Evolutionary conservation across 2,329 filamentous ascomycete species (phyloP), one percentile per base, ranked within the genome.

Genomic region (Phialophora tarda): DNA sequence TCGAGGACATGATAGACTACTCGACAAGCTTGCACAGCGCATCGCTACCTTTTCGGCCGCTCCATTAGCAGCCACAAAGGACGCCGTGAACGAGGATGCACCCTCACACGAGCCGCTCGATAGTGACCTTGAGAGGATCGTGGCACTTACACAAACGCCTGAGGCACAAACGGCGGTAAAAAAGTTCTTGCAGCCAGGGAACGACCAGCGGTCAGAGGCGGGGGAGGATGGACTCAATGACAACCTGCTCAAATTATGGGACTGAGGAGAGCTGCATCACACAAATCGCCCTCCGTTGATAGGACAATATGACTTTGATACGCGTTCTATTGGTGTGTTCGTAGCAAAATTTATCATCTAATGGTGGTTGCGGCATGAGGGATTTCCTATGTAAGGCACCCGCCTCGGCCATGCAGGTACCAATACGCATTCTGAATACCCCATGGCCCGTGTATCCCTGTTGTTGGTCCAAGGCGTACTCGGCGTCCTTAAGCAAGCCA

Each of bases 141-240:
- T 28, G 38, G 23, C 21, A 17, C 60, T 48, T 23, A 51, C 26
- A 8, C 30, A 56, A n/a, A 56, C 60, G 28, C 53, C 26, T 26
- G 61, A 63, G 21, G 41, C 61, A 24, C 61, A 63, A 30, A 53
- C 28, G 28, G 54, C 61, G 4, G 23, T 59, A 28, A 53, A 41
- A 12, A 63, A 51, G 28, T 58, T 63, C 44, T 58, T 63, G 41
- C 26, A 51, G 54, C 11, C 26, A 6, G 54, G 41, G 12, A 63
- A 58, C 53, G 61, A 63, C 34, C 54, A 63, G 54, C 53, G 51
- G 17, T 10, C 11, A 2, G 61, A 28, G 28, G 5, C 61, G 6
- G 53, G 61, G 61, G 38, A 63, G 32, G 54, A 59, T 48, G 62
- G 53, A 26, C 44, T 59, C 5, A 63, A 59, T 53, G 62, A 63